Evolutionary conservation across 106 monocot genomes (phyloP).

Genomic region (Iris macrosiphon): DNA sequence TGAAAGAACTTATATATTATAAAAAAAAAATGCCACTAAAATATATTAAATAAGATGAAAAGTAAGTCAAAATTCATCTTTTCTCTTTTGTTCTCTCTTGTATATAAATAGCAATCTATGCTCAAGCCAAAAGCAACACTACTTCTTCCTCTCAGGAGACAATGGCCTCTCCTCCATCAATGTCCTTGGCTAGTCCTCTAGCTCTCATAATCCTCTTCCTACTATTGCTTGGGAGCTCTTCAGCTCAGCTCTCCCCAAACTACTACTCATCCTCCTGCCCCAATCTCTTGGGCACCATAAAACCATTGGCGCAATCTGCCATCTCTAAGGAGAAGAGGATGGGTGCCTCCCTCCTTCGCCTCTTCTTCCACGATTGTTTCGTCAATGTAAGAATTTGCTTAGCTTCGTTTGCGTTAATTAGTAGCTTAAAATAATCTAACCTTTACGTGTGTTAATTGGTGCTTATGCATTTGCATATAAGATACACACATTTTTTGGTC

Average conservation of each 20-base stretch:
- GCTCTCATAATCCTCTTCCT: slow-evolving; percentile 9
- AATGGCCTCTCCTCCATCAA: slow-evolving; percentile 13
- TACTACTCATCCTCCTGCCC: slow-evolving; percentile 42
- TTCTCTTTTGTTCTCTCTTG: too few species aligned
- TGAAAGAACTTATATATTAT: too few species aligned
- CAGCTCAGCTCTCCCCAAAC: slow-evolving; percentile 42
- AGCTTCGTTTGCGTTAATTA: too few species aligned
- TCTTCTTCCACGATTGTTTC: slow-evolving; percentile 68
- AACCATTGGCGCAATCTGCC: slow-evolving; percentile 30
- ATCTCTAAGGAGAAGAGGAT: slow-evolving; percentile 34
- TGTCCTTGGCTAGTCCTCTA: background rate
- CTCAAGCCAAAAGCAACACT: slow-evolving; percentile 2
- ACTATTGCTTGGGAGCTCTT: background rate
- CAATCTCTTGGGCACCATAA: slow-evolving; percentile 21
- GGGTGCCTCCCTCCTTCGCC: slow-evolving; percentile 49
- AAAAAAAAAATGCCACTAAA: too few species aligned
- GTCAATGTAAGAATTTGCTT: slow-evolving; percentile 23
- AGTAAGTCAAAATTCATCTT: too few species aligned
- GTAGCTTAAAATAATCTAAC: too few species aligned
- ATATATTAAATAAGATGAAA: too few species aligned
- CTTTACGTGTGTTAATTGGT: too few species aligned
- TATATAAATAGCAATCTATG: too few species aligned
- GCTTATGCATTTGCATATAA: too few species aligned
- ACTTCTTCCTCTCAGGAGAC: background rate
- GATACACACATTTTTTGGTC: too few species aligned